Percentiles rank a stretch among this genome's conserved stretches.
phyloP scores from a whole-genome alignment of 2,329 filamentous ascomycete species.

The Fusarium sp. region DNA sequence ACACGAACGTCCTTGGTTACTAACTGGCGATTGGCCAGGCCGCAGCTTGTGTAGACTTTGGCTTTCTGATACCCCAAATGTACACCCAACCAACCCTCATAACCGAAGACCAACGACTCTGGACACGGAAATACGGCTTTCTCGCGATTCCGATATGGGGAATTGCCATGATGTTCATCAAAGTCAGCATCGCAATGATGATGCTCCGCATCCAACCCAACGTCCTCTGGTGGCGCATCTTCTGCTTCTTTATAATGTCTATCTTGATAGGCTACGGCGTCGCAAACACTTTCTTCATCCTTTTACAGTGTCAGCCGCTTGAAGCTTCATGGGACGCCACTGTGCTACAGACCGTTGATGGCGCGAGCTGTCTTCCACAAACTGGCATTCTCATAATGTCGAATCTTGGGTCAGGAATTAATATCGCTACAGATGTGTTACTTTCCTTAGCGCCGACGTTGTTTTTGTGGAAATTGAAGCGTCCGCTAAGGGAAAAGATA shows the following conservation, averaged over 20 bases:
- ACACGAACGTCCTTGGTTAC: background rate
- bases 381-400: slow-evolving; percentile 19
- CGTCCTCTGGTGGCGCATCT: slow-evolving; percentile 5
- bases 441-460: slow-evolving; percentile 10
- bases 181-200: slow-evolving; percentile 28
- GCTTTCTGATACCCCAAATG: slow-evolving; percentile 17
- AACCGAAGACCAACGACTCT: background rate
- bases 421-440: slow-evolving; percentile 7
- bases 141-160: slow-evolving; percentile 16
- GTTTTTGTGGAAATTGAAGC: slow-evolving; percentile 15
- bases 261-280: slow-evolving; percentile 6
- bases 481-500: slow-evolving; percentile 11
- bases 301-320: slow-evolving; percentile 7
- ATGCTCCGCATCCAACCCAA: slow-evolving; percentile 20
- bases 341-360: background rate
- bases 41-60: slow-evolving; percentile 6
- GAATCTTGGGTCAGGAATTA: slow-evolving; percentile 1
- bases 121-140: slow-evolving; percentile 10
- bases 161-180: slow-evolving; percentile 26
- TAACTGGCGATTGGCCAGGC: background rate
- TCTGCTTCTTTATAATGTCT: slow-evolving; percentile 12
- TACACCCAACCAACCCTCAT: background rate
- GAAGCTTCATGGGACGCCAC: slow-evolving; percentile 12
- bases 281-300: slow-evolving; percentile 20
- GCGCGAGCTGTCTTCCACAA: slow-evolving; percentile 12